A percentile compares a stretch with the other conserved stretches of the same genome.
phyloP scores from a whole-genome alignment of 2,329 filamentous ascomycete genomes.

The Venturia asperata region DNA sequence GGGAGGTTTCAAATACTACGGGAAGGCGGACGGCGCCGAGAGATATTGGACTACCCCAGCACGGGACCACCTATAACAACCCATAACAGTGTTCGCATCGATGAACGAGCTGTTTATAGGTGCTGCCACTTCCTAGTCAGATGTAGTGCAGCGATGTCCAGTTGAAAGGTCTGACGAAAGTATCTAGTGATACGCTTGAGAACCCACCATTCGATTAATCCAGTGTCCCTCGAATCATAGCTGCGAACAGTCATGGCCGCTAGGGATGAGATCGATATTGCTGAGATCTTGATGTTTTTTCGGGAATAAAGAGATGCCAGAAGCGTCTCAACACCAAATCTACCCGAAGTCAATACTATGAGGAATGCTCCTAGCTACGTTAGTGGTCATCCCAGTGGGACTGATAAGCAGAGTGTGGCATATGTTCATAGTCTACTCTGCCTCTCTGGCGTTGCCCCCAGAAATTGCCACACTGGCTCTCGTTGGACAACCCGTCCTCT shows the following conservation, averaged over 20 bases:
- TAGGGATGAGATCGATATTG: neutral
- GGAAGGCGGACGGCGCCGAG: neutral
- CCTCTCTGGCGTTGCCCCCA: neutral
- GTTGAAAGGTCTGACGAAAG: too few species aligned
- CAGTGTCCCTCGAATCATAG: neutral
- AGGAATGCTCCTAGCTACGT: neutral
- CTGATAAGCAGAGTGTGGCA: neutral
- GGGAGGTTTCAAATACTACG: neutral
- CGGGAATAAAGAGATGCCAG: neutral
- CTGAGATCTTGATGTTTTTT: neutral
- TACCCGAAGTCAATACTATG: neutral
- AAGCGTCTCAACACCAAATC: neutral
- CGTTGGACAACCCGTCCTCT: neutral
- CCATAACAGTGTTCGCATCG: neutral
- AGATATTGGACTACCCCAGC: neutral
- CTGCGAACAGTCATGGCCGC: neutral
- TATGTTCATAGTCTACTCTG: neutral
- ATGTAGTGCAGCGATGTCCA: too few species aligned
- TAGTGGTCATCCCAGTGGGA: neutral
- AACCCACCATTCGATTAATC: neutral
- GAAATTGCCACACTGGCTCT: neutral
- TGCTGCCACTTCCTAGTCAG: too few species aligned
- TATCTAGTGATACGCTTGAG: neutral
- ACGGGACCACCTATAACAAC: neutral
- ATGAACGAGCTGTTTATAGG: neutral